phyloP scores from a whole-genome alignment of 208 protist genomes.

The Phytomonas sp. region DNA sequence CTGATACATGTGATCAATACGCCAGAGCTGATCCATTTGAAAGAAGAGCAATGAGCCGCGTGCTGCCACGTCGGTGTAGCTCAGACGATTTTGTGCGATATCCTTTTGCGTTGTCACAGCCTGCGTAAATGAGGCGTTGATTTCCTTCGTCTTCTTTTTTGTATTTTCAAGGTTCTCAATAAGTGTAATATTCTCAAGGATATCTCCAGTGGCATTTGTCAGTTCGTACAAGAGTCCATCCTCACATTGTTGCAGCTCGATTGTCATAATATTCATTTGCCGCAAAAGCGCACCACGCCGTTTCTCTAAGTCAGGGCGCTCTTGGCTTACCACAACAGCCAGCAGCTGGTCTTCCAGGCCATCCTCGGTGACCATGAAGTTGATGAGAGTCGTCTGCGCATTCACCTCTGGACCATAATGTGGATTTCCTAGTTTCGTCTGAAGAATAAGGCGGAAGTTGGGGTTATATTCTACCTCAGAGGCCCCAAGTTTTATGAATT shows the following conservation, averaged over 20 bases:
- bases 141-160: conserved; percentile 95
- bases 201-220: conserved; percentile 93
- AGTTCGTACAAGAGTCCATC: conserved; percentile 94
- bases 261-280: conserved; percentile 98
- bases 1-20: conserved; percentile 98
- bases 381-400: conserved; percentile 98
- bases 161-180: conserved; percentile 96
- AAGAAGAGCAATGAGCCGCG: conserved; percentile 97
- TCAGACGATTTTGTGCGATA: conserved; percentile 92
- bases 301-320: conserved; percentile 97
- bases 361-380: conserved; percentile 98
- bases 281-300: conserved; percentile 90
- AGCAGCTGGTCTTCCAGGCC: conserved; percentile 98
- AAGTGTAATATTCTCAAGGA: conserved; percentile 93
- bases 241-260: conserved; percentile 96
- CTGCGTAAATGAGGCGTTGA: conserved; percentile 90
- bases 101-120: conserved; percentile 92
- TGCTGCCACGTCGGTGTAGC: conserved; percentile 93
- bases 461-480: conserved; percentile 94
- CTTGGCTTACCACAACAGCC: conserved; percentile 95
- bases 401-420: conserved; percentile 98
- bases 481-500: conserved; percentile 94
- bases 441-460: conserved; percentile 95
- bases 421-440: conserved; percentile 98
- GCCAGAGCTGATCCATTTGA: conserved; percentile 93